Evolutionary conservation across 805 yeast genomes (phyloP), one percentile per base, ranked within the genome.

Genomic region (Nakazawaea ernobii): DNA sequence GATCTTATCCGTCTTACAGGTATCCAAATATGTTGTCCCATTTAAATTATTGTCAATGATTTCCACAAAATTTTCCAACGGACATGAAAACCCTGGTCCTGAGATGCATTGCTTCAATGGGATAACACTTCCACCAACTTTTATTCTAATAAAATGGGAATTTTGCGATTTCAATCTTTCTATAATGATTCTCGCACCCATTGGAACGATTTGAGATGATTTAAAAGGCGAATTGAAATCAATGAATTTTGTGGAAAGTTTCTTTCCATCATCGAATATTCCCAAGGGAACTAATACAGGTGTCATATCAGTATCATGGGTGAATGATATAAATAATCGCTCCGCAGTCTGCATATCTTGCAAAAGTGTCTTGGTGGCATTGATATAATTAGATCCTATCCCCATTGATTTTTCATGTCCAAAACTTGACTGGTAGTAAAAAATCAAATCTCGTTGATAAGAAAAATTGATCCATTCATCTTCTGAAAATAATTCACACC

Each of bases 281-380:
- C 81, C 82, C 24, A 77, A 59, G 4, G 79, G 73, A 24, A 79
- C 62, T 40, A 73, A 68, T 55, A 72, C 68, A n/a, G 71, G 63
- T 49, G 73, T 74, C 40, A 79, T 62, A 54, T 80, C 81, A 35
- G 80, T 74, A 58, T 80, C 85, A 60, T 80, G 85, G 14, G 74
- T 63, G 58, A 79, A 79, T 20, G 70, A 67, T 40, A 72, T 64
- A 58, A 74, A 69, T 33, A 79, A 57, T 49, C 72, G 58, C 7
- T 57, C 55, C 6, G 53, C 69, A 52, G 46, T 38, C 54, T 61
- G 36, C 24, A 66, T 69, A 39, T 70, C 65, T 53, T 70, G 65
- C 52, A 79, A 63, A 43, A 76, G 60, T 17, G 62, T 55, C 42
- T 71, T 59, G 5, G 80, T 66, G 17, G 83, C 80, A 50, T 76